Base-by-base conservation (phyloP, 768 basidiomycete genomes). In the Mycena maculata region DNA sequence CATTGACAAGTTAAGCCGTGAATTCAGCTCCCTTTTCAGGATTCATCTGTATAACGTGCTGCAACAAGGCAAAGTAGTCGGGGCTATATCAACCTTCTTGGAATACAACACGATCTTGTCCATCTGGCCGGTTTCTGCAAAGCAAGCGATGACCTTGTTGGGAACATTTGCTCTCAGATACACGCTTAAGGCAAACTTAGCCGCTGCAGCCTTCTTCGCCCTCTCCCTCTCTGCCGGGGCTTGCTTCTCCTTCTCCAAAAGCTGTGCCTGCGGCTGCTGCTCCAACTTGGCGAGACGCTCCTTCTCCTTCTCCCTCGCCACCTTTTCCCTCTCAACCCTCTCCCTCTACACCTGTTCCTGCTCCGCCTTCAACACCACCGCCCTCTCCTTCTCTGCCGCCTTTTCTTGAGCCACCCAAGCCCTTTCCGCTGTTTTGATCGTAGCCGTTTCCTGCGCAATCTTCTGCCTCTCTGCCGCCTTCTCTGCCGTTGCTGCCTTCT, bases 11-110 rank as follows among this genome's bases (percentile, higher is more conserved):
- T 75, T 95, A 93, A 11, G 89, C 86, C n/a, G 98, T 98, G 74
- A 99, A 99, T 82, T 99, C 98, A 9, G 95, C 94, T 72, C 96
- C 98, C 80, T 99, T 98, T 71, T 99, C 98, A 5, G 98, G 94
- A 78, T 94, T 98, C 60, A 92, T 90, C 52, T 97, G 91, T 88
- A 98, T 98, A 77, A 98, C 85, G 79, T 99, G 97, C 77, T 99
- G 98, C 41, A 99, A 82, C 23, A 99, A 87, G 13, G 90, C 87
- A 41, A 93, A 91, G 80, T 95, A 99, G 75, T 99, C 98, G 9
- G 98, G 98, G 22, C 83, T 88, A 76, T 98, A 96, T 30, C 90
- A 64, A 99, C 97, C 77, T 98, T 98, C 88, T 99, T 98, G 4
- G 95, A 91, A 78, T 99, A 99, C 3, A 99, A 82, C 20, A 99